A percentile compares a stretch with the other conserved stretches of the same genome.
Conservation (phyloP, 192 early-diverging fungal species). For the Coemansia sp. region DNA sequence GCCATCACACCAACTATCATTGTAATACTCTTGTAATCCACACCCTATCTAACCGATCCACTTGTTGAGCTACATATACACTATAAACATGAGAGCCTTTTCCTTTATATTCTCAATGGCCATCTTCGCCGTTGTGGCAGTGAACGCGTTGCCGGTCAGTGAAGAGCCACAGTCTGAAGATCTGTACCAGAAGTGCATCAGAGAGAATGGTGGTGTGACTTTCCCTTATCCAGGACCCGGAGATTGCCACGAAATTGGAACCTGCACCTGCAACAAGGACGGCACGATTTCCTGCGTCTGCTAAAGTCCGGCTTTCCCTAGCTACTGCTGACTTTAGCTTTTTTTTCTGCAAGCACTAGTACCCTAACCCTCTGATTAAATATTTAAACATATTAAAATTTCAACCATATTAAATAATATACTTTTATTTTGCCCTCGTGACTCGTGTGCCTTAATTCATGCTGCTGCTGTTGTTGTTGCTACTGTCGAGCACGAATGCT, state of each 20-base stretch:
- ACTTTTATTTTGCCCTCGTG: too few species aligned
- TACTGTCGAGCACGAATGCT: too few species aligned
- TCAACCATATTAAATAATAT: too few species aligned
- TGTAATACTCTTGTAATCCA: neutral
- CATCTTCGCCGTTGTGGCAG: slow-evolving; percentile 9
- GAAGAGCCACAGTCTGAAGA: neutral
- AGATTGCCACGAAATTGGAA: slow-evolving; percentile 40
- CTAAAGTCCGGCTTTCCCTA: slow-evolving; percentile 4
- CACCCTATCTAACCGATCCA: neutral
- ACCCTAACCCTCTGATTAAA: too few species aligned
- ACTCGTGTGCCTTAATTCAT: too few species aligned
- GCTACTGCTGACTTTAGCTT: too few species aligned
- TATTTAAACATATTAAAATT: too few species aligned
- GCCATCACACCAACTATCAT: neutral
- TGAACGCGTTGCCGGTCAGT: slow-evolving; percentile 13
- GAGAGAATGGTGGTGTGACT: slow-evolving; percentile 30
- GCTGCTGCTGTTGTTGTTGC: too few species aligned
- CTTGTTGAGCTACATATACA: neutral
- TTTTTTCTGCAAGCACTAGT: too few species aligned
- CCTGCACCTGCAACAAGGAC: slow-evolving; percentile 34
- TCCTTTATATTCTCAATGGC: slow-evolving; percentile 4
- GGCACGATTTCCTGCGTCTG: slow-evolving; percentile 45
- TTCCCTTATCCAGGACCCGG: slow-evolving; percentile 46
- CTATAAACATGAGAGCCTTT: slow-evolving; percentile 21
- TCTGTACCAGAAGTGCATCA: slow-evolving; percentile 40